phyloP scores from a whole-genome alignment of 1,284 basidiomycete genomes.

The Athelia psychrophila region DNA sequence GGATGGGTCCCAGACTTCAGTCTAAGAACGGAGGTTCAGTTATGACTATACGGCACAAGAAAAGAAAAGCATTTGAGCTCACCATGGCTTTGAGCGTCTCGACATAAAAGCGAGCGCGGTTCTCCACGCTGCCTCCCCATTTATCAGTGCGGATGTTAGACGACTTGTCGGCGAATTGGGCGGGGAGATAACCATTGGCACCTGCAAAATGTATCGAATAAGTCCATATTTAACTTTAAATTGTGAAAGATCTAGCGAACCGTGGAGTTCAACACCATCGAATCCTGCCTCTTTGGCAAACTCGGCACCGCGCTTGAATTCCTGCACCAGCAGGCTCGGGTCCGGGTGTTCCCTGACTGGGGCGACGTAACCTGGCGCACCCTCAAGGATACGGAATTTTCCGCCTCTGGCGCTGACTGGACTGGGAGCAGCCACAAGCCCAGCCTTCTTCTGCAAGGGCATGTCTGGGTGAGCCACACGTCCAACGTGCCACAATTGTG shows the following conservation, averaged over 20 bases:
- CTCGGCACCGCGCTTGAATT: conserved; percentile 34
- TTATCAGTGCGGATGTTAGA: conserved; percentile 33
- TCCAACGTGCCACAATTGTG: conserved; percentile 24
- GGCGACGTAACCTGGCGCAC: conserved; percentile 8
- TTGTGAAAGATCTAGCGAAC: neutral
- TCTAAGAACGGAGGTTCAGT: no score
- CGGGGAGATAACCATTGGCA: conserved; percentile 10
- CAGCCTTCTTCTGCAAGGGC: conserved; percentile 8
- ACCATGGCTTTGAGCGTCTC: conserved; percentile 29
- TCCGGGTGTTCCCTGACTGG: conserved; percentile 17
- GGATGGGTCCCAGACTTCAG: conserved; percentile 14
- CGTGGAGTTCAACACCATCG: conserved; percentile 41
- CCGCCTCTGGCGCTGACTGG: conserved; percentile 36
- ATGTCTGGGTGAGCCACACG: conserved; percentile 10
- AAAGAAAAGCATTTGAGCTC: neutral
- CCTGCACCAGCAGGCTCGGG: conserved; percentile 21
- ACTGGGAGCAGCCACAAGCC: conserved; percentile 20
- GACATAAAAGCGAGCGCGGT: conserved; percentile 37
- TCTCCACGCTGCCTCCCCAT: conserved; percentile 42
- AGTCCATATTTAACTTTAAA: no score
- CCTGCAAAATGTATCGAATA: conserved; percentile 12
- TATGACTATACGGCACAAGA: no score
- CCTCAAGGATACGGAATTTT: conserved; percentile 22
- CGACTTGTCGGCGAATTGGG: neutral
- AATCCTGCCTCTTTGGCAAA: conserved; percentile 44